A percentile compares a stretch with the other conserved stretches of the same genome.
Evolutionary conservation across 768 basidiomycete species (phyloP).

Genomic region (Naganishia vaughanmartiniae): DNA sequence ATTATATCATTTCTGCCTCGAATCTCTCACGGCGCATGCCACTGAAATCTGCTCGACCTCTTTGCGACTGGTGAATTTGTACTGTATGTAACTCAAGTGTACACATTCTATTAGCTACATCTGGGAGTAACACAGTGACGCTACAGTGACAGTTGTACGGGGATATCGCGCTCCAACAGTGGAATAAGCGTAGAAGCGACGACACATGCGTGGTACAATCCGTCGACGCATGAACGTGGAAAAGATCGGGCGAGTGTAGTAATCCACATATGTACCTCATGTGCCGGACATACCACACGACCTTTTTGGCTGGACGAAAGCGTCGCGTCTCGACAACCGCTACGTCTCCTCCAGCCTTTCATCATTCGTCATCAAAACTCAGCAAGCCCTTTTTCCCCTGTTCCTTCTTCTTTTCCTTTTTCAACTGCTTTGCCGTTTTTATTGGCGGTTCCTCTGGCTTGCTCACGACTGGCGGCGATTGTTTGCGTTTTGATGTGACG

Average conservation of each 20-base stretch:
- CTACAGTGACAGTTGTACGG: too few relatives aligned
- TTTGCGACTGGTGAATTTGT: neutral
- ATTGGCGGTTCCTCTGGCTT: slow-evolving; percentile 18
- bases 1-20: slow-evolving; percentile 19
- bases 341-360: neutral
- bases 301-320: neutral
- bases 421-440: slow-evolving; percentile 29
- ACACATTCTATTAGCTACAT: neutral
- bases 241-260: too few relatives aligned
- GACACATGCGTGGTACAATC: too few relatives aligned
- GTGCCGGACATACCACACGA: neutral
- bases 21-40: neutral
- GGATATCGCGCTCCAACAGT: too few relatives aligned
- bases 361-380: slow-evolving; percentile 50
- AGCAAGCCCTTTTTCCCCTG: slow-evolving; percentile 51
- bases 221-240: too few relatives aligned
- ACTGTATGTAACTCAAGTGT: neutral
- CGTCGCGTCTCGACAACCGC: neutral
- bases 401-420: slow-evolving; percentile 52
- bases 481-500: slow-evolving; percentile 46
- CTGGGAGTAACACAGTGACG: neutral
- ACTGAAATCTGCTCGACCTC: neutral
- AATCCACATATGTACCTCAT: too few relatives aligned
- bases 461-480: slow-evolving; percentile 33
- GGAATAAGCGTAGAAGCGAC: too few relatives aligned